Percentiles rank a stretch among this genome's conserved stretches.
Evolutionary conservation across 1,284 basidiomycete species (phyloP).

Genomic region (Rhodotorula mucilaginosa): DNA sequence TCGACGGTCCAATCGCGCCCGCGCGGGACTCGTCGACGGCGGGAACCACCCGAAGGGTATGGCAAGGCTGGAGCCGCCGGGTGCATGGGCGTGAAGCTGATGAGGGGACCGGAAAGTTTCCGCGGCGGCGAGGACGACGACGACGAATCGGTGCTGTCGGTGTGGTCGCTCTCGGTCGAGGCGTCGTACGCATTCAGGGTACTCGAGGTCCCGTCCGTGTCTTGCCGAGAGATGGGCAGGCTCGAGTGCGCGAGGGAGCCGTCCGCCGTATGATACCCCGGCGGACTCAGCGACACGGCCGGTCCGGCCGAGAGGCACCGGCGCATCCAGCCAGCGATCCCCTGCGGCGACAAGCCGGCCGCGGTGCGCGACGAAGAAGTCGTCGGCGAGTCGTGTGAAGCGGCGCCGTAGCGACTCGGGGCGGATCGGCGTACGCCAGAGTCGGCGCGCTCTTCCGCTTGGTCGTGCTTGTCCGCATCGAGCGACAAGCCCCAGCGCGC

Average conservation of each 20-base stretch:
- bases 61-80: background rate
- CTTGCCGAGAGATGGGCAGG: background rate
- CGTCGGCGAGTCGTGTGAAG: background rate
- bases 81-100: background rate
- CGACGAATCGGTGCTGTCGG: background rate
- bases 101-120: background rate
- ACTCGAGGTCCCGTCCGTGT: background rate
- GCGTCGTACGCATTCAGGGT: background rate
- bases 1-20: background rate
- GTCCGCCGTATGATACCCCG: background rate
- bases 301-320: background rate
- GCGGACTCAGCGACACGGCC: background rate
- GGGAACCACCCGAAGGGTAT: background rate
- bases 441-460: conserved; percentile 1
- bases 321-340: background rate
- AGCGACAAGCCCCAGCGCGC: background rate
- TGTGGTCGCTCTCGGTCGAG: background rate
- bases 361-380: background rate
- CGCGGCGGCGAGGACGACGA: background rate
- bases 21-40: background rate
- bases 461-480: background rate
- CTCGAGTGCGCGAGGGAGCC: background rate
- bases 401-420: background rate
- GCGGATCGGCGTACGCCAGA: background rate
- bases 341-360: background rate